A percentile compares a stretch with the other conserved stretches of the same genome.
phyloP scores from a whole-genome alignment of 257 asterid species.

The Pogostemon cablin region DNA sequence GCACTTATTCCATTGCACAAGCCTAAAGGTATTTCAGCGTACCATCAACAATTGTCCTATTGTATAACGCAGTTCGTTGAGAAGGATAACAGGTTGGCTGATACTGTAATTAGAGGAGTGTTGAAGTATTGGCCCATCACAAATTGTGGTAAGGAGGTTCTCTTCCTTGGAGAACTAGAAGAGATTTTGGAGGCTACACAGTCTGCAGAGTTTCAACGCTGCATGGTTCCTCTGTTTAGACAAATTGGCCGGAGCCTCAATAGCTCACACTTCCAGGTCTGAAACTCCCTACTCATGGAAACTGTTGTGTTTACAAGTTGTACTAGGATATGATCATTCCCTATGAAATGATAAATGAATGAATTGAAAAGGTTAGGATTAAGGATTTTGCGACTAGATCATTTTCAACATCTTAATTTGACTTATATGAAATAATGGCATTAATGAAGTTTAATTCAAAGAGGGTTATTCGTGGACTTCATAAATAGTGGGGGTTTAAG shows the following conservation, averaged over 20 bases:
- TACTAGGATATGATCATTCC: not conserved
- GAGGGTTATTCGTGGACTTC: too few species aligned
- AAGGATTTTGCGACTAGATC: not conserved
- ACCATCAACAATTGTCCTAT: conserved; percentile 81
- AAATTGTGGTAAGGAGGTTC: conserved; percentile 87
- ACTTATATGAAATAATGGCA: not conserved
- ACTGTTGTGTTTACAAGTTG: conserved; percentile 18
- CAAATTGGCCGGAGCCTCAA: conserved; percentile 79
- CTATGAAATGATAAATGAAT: too few species aligned
- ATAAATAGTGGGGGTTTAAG: too few species aligned
- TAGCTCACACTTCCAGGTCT: conserved; percentile 91
- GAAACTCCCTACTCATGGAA: conserved; percentile 12
- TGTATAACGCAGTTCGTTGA: conserved; percentile 83
- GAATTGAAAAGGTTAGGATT: not conserved
- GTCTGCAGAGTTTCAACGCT: conserved; percentile 75
- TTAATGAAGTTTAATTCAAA: too few species aligned
- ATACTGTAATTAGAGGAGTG: conserved; percentile 69
- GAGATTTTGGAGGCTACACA: conserved; percentile 83
- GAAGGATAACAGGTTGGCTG: conserved; percentile 84
- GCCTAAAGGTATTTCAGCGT: conserved; percentile 62
- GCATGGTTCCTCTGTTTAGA: conserved; percentile 81
- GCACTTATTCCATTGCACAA: conserved; percentile 87
- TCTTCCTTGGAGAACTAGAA: conserved; percentile 85
- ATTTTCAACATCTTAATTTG: not conserved
- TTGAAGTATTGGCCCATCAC: conserved; percentile 91